Conservation (phyloP, 2,329 filamentous ascomycete species). For the Xylaria sp. region DNA sequence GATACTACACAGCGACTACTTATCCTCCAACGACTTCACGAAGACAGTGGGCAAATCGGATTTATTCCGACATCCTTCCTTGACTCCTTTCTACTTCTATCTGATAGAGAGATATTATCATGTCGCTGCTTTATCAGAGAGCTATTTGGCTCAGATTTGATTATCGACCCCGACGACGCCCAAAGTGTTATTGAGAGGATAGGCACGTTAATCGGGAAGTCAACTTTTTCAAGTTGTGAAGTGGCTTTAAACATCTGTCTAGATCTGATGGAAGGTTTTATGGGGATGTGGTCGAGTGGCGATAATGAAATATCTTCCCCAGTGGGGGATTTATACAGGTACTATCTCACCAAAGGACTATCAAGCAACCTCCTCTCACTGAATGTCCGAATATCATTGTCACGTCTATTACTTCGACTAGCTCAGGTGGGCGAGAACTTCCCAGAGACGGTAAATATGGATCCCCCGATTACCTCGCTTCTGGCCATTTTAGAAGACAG, state of each 20-base stretch:
- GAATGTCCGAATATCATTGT: conserved; percentile 72
- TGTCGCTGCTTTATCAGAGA: conserved; percentile 63
- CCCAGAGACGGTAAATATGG: conserved; percentile 66
- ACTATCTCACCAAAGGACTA: conserved; percentile 76
- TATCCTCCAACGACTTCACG: conserved; percentile 56
- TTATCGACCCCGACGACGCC: conserved; percentile 59
- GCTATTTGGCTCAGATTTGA: conserved; percentile 64
- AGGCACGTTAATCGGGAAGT: conserved; percentile 62
- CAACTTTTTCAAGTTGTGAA: conserved; percentile 78
- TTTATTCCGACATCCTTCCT: conserved; percentile 63
- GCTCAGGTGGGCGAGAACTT: conserved; percentile 75
- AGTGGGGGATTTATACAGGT: conserved; percentile 80
- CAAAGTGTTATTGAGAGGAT: conserved; percentile 60
- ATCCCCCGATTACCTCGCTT: conserved; percentile 74
- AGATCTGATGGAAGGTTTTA: conserved; percentile 72
- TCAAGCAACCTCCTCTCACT: conserved; percentile 76
- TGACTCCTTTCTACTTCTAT: conserved; percentile 59
- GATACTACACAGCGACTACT: conserved; percentile 59
- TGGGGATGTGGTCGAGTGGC: conserved; percentile 70
- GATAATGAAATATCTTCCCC: conserved; percentile 69
- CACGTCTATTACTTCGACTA: conserved; percentile 75
- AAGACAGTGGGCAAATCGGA: conserved; percentile 58
- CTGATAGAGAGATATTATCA: conserved; percentile 64
- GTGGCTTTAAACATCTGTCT: conserved; percentile 74
- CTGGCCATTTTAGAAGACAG: conserved; percentile 76